These are phyloP conservation scores for Cladosporium sp. DNA, from an alignment of 2,329 filamentous ascomycete species.

Conservation along the genomic window DNA sequence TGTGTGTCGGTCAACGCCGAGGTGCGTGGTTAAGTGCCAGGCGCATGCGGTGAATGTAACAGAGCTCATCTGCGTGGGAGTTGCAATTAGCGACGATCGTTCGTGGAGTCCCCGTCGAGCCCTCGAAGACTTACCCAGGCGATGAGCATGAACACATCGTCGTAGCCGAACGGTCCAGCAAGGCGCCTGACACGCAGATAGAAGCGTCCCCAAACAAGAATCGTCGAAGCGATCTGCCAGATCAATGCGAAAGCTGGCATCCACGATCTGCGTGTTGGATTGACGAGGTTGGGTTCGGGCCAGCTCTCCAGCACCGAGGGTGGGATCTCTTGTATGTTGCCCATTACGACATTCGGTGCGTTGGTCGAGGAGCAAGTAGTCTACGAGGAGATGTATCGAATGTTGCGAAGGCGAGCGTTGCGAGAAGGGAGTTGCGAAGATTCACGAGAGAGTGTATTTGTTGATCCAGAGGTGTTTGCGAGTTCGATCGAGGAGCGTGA, in stretches of 20 bases:
- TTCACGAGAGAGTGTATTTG: too few relatives aligned
- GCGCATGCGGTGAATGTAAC: constrained; percentile 19
- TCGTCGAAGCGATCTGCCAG: constrained; percentile 19
- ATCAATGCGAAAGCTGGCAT: constrained; percentile 21
- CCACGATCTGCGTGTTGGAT: constrained; percentile 21
- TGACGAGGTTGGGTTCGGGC: constrained; percentile 12
- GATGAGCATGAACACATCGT: constrained; percentile 23
- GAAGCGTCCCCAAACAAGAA: constrained; percentile 20
- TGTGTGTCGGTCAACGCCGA: constrained; percentile 21
- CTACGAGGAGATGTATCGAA: neutral
- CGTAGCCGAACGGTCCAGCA: constrained; percentile 21
- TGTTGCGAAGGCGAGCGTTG: neutral
- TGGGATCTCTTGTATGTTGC: constrained; percentile 15
- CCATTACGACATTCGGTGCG: neutral
- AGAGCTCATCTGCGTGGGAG: constrained; percentile 17
- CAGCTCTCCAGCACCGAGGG: constrained; percentile 12
- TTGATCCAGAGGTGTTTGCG: neutral
- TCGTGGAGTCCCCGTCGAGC: too few relatives aligned
- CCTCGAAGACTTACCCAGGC: constrained; percentile 14
- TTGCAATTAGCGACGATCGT: too few relatives aligned
- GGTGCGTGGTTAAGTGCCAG: constrained; percentile 16
- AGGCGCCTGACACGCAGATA: constrained; percentile 19
- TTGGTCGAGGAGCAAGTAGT: neutral
- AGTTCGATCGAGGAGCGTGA: neutral
- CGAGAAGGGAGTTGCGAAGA: neutral